Evolutionary conservation across 768 basidiomycete species (phyloP).

Genomic region (Lenzites betulinus): DNA sequence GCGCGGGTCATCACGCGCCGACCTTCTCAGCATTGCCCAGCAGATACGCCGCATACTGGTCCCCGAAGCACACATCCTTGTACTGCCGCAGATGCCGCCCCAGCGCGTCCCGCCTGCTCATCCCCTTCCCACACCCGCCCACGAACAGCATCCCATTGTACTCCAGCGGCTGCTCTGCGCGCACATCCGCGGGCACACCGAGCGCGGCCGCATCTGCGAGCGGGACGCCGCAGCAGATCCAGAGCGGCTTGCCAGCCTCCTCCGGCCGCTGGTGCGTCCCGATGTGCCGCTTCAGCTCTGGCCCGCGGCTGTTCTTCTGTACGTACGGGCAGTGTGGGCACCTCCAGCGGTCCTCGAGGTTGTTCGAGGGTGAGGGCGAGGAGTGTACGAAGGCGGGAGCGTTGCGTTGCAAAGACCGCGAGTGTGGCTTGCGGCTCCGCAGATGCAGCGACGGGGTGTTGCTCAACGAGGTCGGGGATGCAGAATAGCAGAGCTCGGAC

Average conservation of each 20-base stretch:
- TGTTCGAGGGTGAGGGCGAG: neutral
- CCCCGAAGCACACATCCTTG: conserved; percentile 5
- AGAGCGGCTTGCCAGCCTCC: neutral
- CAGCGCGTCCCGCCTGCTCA: conserved; percentile 20
- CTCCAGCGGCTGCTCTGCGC: neutral
- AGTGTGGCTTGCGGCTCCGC: too few species aligned
- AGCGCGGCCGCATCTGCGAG: conserved; percentile 2
- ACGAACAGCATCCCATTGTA: conserved; percentile 13
- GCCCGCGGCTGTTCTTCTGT: conserved; percentile 7
- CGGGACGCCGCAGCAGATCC: conserved; percentile 23
- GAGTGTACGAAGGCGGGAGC: neutral
- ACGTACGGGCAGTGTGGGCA: conserved; percentile 16
- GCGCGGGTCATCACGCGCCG: conserved; percentile 8
- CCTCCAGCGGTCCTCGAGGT: neutral
- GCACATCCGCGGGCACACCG: neutral
- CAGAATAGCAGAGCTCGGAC: too few species aligned
- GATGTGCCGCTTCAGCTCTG: conserved; percentile 23
- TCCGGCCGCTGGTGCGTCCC: conserved; percentile 11
- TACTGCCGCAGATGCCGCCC: conserved; percentile 9
- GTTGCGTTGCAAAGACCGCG: neutral
- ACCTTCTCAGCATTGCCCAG: neutral
- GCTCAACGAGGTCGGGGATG: too few species aligned
- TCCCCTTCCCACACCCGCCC: conserved; percentile 19
- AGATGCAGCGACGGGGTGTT: too few species aligned
- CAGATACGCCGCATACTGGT: neutral